Percentiles rank a stretch among this genome's conserved stretches.
These are phyloP conservation scores for Camelina hispida DNA, from an alignment of 345 rosid genomes.

Conservation along the genomic window DNA sequence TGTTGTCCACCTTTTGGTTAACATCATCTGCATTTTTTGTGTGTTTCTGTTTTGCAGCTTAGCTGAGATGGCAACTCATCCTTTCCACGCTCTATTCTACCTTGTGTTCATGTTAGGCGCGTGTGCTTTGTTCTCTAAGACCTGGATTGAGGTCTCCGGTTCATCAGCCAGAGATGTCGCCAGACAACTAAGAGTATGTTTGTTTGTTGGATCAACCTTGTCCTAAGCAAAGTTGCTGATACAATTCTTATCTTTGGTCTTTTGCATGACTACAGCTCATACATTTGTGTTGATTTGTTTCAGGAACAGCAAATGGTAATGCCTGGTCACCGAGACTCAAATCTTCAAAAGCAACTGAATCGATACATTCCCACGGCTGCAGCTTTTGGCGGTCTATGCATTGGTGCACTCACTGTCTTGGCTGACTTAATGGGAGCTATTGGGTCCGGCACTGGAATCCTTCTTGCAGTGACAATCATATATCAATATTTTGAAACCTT, in stretches of 20 bases:
- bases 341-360: conserved; percentile 1
- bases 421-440: conserved; percentile 12
- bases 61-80: conserved; percentile 11
- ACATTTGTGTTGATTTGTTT: background rate
- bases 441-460: conserved; percentile 18
- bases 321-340: conserved; percentile 18
- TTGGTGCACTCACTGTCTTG: conserved; percentile 17
- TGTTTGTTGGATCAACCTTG: background rate
- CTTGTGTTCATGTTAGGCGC: conserved; percentile 6
- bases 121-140: background rate
- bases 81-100: conserved; percentile 6
- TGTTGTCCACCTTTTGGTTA: background rate
- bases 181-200: conserved; percentile 5
- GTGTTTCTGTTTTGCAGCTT: background rate
- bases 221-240: background rate
- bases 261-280: background rate
- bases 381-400: conserved; percentile 10
- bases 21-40: background rate
- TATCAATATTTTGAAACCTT: conserved; percentile 6
- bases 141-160: conserved; percentile 5
- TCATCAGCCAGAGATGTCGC: conserved; percentile 13
- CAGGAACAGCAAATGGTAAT: conserved; percentile 8
- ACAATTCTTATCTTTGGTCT: background rate
- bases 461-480: conserved; percentile 11
- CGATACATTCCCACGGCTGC: conserved; percentile 9